These are phyloP conservation scores for Diplodia corticola DNA, from an alignment of 2,329 filamentous ascomycete genomes.

Conservation along the genomic window DNA sequence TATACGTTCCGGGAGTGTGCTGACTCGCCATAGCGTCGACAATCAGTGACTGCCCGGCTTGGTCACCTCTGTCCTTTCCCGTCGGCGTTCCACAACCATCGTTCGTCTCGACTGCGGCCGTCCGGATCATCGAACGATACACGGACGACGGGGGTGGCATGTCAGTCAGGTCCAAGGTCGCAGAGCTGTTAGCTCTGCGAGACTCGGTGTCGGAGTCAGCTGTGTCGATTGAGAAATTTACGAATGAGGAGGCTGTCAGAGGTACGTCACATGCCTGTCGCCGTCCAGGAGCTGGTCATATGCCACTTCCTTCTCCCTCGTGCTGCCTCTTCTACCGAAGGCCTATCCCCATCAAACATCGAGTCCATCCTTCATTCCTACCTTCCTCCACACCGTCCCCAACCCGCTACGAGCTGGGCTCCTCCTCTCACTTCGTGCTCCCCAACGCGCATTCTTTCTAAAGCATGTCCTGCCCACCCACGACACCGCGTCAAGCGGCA, in stretches of 20 bases:
- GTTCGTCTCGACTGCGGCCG: background rate
- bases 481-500: background rate
- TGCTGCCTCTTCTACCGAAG: background rate
- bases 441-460: background rate
- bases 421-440: background rate
- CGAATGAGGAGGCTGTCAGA: slow-evolving; percentile 45
- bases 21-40: background rate
- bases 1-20: no score
- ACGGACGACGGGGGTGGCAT: slow-evolving; percentile 26
- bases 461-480: background rate
- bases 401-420: background rate
- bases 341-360: background rate
- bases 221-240: slow-evolving; percentile 44
- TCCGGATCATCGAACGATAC: slow-evolving; percentile 7
- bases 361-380: background rate
- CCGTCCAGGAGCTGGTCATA: background rate
- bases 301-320: background rate
- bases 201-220: slow-evolving; percentile 45
- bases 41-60: background rate
- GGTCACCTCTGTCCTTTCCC: background rate
- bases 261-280: slow-evolving; percentile 31
- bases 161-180: slow-evolving; percentile 42
- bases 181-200: slow-evolving; percentile 44
- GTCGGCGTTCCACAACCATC: background rate
- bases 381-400: background rate